A percentile compares a stretch with the other conserved stretches of the same genome.
These are phyloP conservation scores for Paraphaeosphaeria minitans DNA, from an alignment of 2,329 filamentous ascomycete species.

Conservation along the genomic window DNA sequence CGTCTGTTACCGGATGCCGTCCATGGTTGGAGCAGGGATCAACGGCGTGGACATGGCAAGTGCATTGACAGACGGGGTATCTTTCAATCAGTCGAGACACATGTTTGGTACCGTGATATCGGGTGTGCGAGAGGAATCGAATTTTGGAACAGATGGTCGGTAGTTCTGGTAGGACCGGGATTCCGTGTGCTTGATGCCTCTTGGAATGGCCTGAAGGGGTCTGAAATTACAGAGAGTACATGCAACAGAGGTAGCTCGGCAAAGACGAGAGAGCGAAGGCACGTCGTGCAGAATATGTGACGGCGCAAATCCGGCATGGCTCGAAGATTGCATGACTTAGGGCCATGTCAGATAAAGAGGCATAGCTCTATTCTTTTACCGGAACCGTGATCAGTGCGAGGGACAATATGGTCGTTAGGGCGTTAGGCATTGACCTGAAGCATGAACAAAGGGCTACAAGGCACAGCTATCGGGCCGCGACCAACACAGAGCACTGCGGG, in stretches of 20 bases:
- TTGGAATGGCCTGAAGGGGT: neutral
- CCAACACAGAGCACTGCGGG: neutral
- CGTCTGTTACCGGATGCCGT: slow-evolving; percentile 37
- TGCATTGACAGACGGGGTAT: slow-evolving; percentile 45
- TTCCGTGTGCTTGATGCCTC: neutral
- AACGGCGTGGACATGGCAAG: slow-evolving; percentile 44
- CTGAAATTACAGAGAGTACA: neutral
- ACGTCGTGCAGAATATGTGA: slow-evolving; percentile 4
- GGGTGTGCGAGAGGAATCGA: neutral
- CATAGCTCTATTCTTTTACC: neutral
- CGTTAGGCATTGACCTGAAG: neutral
- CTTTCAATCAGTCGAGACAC: slow-evolving; percentile 46
- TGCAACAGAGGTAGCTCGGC: neutral
- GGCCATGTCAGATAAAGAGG: slow-evolving; percentile 7
- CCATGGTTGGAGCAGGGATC: slow-evolving; percentile 42
- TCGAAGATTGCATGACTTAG: neutral
- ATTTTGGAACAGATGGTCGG: neutral
- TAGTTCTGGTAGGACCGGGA: neutral
- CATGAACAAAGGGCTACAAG: neutral
- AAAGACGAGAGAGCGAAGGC: no score
- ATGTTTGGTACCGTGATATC: slow-evolving; percentile 21
- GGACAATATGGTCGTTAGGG: slow-evolving; percentile 2
- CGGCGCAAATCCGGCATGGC: neutral
- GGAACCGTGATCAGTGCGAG: neutral
- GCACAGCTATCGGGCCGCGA: slow-evolving; percentile 3